Evolutionary conservation across 495 filamentous ascomycete genomes (phyloP).

Genomic region (Cercophora scortea): DNA sequence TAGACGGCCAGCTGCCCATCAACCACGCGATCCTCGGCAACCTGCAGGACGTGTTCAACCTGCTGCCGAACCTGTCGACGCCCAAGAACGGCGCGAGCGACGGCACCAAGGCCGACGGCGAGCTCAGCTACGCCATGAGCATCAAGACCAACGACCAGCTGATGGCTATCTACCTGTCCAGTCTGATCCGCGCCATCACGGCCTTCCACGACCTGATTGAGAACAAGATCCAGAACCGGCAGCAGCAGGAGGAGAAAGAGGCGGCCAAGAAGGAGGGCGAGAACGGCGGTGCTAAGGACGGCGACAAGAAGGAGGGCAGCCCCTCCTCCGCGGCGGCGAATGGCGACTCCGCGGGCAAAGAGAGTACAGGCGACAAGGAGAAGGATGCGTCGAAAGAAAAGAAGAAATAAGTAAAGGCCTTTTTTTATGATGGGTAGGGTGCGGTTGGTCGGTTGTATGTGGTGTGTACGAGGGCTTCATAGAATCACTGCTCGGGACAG

Average conservation of each 20-base stretch:
- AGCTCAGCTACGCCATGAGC: conserved; percentile 90
- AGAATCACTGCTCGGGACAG: conserved; percentile 8
- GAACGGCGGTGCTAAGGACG: conserved; percentile 39
- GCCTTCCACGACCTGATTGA: conserved; percentile 99
- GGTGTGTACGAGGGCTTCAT: conserved; percentile 13
- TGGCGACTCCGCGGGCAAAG: conserved; percentile 52
- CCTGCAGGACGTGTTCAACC: conserved; percentile 97
- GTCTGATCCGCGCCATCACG: conserved; percentile 93
- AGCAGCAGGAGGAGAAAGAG: conserved; percentile 93
- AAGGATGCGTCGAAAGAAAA: conserved; percentile 26
- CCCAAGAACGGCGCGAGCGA: conserved; percentile 42
- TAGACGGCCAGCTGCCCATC: conserved; percentile 82
- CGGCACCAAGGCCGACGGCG: conserved; percentile 51
- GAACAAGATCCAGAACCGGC: conserved; percentile 99
- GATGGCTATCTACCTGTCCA: conserved; percentile 94
- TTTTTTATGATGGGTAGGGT: neutral
- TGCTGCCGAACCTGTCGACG: conserved; percentile 90
- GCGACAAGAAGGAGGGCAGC: conserved; percentile 55
- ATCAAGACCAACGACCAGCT: conserved; percentile 99
- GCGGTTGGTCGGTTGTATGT: neutral
- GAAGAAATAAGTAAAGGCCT: conserved; percentile 23
- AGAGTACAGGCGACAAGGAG: conserved; percentile 38
- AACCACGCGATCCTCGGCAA: conserved; percentile 97
- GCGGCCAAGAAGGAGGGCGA: conserved; percentile 55
- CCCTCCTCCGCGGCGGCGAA: conserved; percentile 45